Base-by-base conservation (phyloP, 2,329 filamentous ascomycete species). In the Davidsoniella neocaledoniae region DNA sequence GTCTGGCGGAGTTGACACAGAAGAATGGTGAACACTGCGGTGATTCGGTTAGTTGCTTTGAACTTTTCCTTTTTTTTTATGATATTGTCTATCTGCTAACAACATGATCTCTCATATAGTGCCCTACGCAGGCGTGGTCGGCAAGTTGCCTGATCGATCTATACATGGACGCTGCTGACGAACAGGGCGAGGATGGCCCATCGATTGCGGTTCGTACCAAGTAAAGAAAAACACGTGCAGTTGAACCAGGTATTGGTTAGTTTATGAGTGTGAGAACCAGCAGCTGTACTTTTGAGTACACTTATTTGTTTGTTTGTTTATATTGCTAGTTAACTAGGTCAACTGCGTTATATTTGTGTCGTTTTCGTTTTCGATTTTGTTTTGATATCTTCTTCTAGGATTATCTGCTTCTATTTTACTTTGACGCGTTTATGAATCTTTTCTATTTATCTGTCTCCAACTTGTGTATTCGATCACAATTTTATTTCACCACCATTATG, bases 61-160 rank as follows among this genome's bases (percentile, higher is more conserved):
- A 47, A 47, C 16, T 43, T 43, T 44, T 46, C 45, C 19, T 73
- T 61, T 49, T 46, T 40, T 46, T 38, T 41, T 44, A 43, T 44
- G 44, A 55, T 54, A 53, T 48, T 39, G 29, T 25, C 43, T 39
- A 45, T 40, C 12, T 43, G 21, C 2, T 12, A 23, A 26, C 43
- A 50, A 39, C 2, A 8, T 39, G 10, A 14, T 23, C 44, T 23
- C 33, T 14, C 7, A 19, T 39, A 12, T 61, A 91, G 80, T 91
- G 83, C 48, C 91, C 91, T 23, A 95, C 91, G 0, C 91, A 98
- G 65, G 83, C 91, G 48, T 98, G 91, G 91, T 95, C 87, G 48
- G 85, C 91, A 26, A 83, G 86, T 19, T 96, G 91, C 63, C 70
- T 98, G 60, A 85, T 98, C 59, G 91, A 98, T 67, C 66, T 98